Evolutionary conservation across 352 stramenopile genomes (phyloP).

Genomic region (Peronospora tabacina): DNA sequence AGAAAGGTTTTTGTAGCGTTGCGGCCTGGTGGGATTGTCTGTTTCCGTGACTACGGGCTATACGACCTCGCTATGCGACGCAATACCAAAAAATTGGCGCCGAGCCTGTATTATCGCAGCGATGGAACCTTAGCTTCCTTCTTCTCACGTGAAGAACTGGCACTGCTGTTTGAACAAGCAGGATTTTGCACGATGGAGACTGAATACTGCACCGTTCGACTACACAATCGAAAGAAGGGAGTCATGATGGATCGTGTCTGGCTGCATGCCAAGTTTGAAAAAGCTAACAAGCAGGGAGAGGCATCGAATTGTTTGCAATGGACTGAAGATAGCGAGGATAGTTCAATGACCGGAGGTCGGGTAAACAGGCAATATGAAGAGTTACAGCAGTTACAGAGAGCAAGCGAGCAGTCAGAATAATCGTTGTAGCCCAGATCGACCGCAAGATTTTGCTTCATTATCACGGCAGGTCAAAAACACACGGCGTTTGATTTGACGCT

Average conservation of each 20-base stretch:
- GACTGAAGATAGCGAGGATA: too few species aligned
- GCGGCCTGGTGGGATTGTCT: slow-evolving; percentile 60
- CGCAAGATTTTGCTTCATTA: too few species aligned
- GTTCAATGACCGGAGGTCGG: too few species aligned
- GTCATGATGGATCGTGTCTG: slow-evolving; percentile 75
- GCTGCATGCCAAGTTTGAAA: slow-evolving; percentile 68
- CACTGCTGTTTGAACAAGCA: slow-evolving; percentile 36
- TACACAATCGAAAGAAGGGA: slow-evolving; percentile 64
- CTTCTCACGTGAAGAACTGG: slow-evolving; percentile 57
- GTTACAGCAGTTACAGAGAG: too few species aligned
- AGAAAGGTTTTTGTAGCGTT: slow-evolving; percentile 49
- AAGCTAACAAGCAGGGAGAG: slow-evolving; percentile 12
- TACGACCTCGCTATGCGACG: slow-evolving; percentile 85
- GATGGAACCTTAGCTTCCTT: slow-evolving; percentile 75
- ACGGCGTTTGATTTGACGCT: too few species aligned
- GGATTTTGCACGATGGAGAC: slow-evolving; percentile 52
- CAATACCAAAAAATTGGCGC: slow-evolving; percentile 54
- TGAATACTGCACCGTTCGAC: slow-evolving; percentile 67
- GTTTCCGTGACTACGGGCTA: slow-evolving; percentile 82
- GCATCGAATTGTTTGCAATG: too few species aligned
- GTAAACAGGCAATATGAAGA: too few species aligned
- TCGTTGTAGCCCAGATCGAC: too few species aligned
- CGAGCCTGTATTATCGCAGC: slow-evolving; percentile 62
- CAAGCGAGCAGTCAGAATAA: too few species aligned
- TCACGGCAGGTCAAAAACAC: too few species aligned